phyloP scores from a whole-genome alignment of 495 filamentous ascomycete species.

The Lophiotrema nucula region DNA sequence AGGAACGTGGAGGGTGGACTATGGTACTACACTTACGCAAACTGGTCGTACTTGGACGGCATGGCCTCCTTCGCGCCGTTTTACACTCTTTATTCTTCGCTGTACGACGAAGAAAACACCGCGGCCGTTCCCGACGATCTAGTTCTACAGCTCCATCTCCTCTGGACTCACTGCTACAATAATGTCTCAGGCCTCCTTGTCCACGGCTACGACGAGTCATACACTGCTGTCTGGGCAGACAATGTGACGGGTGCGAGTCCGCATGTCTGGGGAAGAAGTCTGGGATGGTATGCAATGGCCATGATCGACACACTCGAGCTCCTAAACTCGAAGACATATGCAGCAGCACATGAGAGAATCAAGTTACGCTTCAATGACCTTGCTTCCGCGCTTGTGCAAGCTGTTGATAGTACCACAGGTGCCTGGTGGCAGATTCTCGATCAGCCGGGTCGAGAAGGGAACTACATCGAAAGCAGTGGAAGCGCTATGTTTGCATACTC shows the following conservation, averaged over 20 bases:
- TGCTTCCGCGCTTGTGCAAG: not conserved
- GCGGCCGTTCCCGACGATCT: conserved; percentile 10
- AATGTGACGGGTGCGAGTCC: not conserved
- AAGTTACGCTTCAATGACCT: not conserved
- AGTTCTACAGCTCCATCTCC: not conserved
- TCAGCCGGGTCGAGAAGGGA: not conserved
- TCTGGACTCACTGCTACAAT: not conserved
- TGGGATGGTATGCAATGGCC: not conserved
- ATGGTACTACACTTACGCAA: conserved; percentile 55
- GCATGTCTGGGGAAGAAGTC: conserved; percentile 2
- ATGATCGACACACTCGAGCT: not conserved
- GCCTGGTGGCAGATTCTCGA: not conserved
- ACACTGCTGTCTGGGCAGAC: conserved; percentile 1
- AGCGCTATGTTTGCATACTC: conserved; percentile 1
- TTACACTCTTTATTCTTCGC: conserved; percentile 42
- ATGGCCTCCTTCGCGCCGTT: conserved; percentile 56
- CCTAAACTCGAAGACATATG: not conserved
- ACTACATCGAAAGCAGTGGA: not conserved
- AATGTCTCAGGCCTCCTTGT: not conserved
- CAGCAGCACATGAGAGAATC: not conserved
- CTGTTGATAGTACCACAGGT: not conserved
- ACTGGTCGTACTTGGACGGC: conserved; percentile 61
- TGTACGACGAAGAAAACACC: conserved; percentile 30
- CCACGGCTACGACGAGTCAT: not conserved
- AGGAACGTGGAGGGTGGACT: conserved; percentile 51